Evolutionary conservation across 2,329 filamentous ascomycete species (phyloP).

Genomic region (Sporothrix pallida): DNA sequence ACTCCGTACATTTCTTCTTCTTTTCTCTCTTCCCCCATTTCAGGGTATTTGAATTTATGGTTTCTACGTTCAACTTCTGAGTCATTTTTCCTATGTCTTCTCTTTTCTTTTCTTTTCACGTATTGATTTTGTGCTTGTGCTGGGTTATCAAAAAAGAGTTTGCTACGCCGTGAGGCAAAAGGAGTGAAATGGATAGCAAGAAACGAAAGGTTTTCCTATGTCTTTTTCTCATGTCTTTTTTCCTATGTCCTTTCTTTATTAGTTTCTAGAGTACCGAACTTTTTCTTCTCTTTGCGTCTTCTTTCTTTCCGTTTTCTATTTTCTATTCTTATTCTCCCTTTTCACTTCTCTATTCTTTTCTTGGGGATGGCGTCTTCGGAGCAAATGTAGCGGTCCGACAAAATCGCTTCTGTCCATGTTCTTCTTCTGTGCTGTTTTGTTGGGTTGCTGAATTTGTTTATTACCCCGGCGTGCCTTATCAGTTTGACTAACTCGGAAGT

Average conservation of each 20-base stretch:
- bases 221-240: background rate
- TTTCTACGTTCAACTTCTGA: no score
- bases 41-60: no score
- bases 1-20: no score
- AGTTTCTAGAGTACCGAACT: background rate
- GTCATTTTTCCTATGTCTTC: background rate
- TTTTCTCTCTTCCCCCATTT: no score
- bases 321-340: background rate
- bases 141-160: slow-evolving; percentile 20
- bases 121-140: slow-evolving; percentile 1
- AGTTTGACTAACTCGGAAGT: background rate
- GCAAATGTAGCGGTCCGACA: background rate
- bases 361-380: slow-evolving; percentile 17
- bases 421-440: background rate
- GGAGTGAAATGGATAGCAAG: slow-evolving; percentile 1
- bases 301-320: background rate
- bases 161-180: slow-evolving; percentile 21
- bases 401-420: background rate
- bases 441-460: slow-evolving; percentile 12
- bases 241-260: background rate
- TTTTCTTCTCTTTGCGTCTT: background rate
- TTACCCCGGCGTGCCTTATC: slow-evolving; percentile 22
- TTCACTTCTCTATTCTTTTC: background rate
- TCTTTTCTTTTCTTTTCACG: background rate
- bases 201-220: background rate